Percentiles rank a stretch among this genome's conserved stretches.
Evolutionary conservation across 768 basidiomycete species (phyloP).

Genomic region (Mycena olivaceomarginata): DNA sequence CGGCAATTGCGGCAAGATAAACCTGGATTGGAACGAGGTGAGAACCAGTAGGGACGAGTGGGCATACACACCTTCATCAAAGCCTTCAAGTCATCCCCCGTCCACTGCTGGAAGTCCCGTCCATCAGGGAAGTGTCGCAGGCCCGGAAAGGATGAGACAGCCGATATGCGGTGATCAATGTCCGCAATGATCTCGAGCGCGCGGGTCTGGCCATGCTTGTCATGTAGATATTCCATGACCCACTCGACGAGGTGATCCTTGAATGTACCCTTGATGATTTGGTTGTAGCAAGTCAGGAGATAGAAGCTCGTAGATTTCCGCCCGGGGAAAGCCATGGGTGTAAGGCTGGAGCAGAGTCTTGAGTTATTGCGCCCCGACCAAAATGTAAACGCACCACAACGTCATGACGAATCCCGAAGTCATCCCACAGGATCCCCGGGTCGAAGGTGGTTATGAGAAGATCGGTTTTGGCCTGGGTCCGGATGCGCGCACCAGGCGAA

Average conservation of each 20-base stretch:
- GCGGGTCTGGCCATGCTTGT: neutral
- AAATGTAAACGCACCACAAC: constrained; percentile 47
- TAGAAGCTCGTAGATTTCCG: constrained; percentile 33
- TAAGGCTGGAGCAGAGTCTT: neutral
- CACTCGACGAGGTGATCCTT: constrained; percentile 48
- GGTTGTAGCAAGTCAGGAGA: too few relatives aligned
- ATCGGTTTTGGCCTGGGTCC: too few relatives aligned
- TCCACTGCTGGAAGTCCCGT: constrained; percentile 46
- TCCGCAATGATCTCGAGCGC: constrained; percentile 12
- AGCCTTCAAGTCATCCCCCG: constrained; percentile 52
- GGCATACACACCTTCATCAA: constrained; percentile 51
- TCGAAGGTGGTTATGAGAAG: neutral
- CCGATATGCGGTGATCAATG: constrained; percentile 8
- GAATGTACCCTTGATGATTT: constrained; percentile 41
- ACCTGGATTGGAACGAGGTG: constrained; percentile 42
- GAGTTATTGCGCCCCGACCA: neutral
- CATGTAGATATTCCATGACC: constrained; percentile 36
- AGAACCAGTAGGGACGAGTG: too few relatives aligned
- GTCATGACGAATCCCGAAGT: constrained; percentile 57
- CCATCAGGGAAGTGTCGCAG: neutral
- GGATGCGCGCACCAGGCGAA: neutral
- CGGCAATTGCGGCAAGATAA: constrained; percentile 48
- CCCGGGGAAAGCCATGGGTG: constrained; percentile 12
- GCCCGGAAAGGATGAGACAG: too few relatives aligned
- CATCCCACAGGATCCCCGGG: constrained; percentile 54